Evolutionary conservation across 2,329 filamentous ascomycete genomes (phyloP).

Genomic region (Beauveria sp.): DNA sequence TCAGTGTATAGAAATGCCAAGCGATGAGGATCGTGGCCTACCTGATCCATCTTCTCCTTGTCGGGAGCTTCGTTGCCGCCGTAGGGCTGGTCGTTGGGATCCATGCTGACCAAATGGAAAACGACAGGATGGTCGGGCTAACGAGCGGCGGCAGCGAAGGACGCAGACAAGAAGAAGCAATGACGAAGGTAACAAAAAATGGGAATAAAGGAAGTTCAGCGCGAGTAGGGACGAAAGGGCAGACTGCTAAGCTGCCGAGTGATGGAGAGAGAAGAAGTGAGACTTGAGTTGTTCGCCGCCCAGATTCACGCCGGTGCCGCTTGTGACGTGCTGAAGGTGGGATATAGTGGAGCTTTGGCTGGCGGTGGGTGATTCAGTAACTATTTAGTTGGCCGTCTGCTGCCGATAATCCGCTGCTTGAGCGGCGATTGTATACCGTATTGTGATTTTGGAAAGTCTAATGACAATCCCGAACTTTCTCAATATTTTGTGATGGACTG

Average conservation of each 20-base stretch:
- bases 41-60: conserved; percentile 52
- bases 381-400: not conserved
- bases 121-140: not conserved
- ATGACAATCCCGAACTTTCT: not conserved
- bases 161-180: not conserved
- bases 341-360: conserved; percentile 4
- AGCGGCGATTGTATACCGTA: not conserved
- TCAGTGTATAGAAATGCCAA: conserved; percentile 3
- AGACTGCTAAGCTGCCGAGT: not conserved
- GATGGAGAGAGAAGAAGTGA: not conserved
- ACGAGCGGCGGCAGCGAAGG: not conserved
- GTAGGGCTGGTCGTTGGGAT: conserved; percentile 37
- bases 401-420: not conserved
- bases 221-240: conserved; percentile 2
- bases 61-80: conserved; percentile 44
- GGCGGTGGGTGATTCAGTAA: not conserved
- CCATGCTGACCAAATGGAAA: conserved; percentile 27
- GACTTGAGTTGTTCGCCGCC: not conserved
- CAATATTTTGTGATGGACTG: too few relatives aligned
- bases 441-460: not conserved
- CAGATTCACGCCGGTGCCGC: not conserved
- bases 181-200: not conserved
- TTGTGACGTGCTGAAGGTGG: conserved; percentile 8
- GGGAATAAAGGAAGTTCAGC: not conserved
- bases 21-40: conserved; percentile 18